Conservation (phyloP, 805 yeast species). For the Zygosaccharomyces bisporus region DNA sequence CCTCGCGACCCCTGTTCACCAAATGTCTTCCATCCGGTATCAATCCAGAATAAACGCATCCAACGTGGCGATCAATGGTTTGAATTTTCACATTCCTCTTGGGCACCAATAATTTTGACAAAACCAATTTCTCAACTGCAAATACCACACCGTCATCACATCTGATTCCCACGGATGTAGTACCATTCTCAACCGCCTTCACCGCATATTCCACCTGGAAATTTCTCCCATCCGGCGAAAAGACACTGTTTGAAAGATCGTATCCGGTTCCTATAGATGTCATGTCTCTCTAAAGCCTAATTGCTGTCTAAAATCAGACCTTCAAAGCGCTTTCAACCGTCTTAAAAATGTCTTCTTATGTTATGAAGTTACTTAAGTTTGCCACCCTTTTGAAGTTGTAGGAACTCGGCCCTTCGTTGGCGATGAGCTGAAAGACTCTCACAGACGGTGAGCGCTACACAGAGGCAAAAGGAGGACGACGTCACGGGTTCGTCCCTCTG, state of each 20-base stretch:
- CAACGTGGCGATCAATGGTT: constrained; percentile 88
- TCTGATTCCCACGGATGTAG: constrained; percentile 90
- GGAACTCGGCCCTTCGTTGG: constrained; percentile 6
- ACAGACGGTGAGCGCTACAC: neutral
- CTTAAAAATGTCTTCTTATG: neutral
- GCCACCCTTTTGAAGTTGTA: constrained; percentile 17
- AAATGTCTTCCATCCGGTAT: constrained; percentile 96
- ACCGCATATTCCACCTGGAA: constrained; percentile 98
- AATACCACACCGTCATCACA: constrained; percentile 92
- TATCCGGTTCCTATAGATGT: constrained; percentile 99
- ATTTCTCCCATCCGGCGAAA: constrained; percentile 82
- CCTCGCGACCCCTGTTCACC: constrained; percentile 89
- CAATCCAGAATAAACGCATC: constrained; percentile 91
- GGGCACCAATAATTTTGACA: constrained; percentile 84
- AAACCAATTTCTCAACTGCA: constrained; percentile 91
- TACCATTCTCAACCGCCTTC: constrained; percentile 96
- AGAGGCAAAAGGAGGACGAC: neutral
- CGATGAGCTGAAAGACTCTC: constrained; percentile 4
- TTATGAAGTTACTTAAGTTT: constrained; percentile 10
- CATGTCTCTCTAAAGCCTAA: constrained; percentile 30
- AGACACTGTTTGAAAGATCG: constrained; percentile 95
- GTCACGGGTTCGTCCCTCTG: neutral
- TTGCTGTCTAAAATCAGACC: neutral
- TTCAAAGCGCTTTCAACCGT: neutral
- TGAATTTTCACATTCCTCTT: constrained; percentile 87